Conservation (phyloP, 2,329 filamentous ascomycete genomes). For the Arachnomyces sp. region DNA sequence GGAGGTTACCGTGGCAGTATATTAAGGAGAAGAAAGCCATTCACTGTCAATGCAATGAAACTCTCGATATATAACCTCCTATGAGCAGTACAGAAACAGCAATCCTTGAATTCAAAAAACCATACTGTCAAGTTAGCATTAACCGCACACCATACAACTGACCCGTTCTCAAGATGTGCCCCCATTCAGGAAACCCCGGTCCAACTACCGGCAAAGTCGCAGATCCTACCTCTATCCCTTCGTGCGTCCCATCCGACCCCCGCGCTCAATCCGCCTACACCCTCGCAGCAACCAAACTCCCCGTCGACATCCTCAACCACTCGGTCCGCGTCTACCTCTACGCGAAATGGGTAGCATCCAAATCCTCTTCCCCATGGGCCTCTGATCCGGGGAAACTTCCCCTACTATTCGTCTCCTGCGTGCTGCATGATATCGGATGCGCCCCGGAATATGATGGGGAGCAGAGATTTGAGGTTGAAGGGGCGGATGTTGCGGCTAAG, state of each 20-base stretch:
- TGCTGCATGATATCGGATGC: conserved; percentile 30
- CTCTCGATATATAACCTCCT: no score
- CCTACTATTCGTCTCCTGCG: conserved; percentile 22
- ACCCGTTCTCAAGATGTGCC: no score
- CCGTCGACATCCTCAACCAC: conserved; percentile 19
- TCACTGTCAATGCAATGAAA: no score
- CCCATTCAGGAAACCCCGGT: no score
- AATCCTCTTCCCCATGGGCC: conserved; percentile 11
- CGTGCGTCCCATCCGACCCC: conserved; percentile 1
- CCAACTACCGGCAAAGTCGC: no score
- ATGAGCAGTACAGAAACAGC: no score
- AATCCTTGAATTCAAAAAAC: no score
- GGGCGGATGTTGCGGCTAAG: conserved; percentile 33
- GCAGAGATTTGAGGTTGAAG: conserved; percentile 39
- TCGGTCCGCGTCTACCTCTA: conserved; percentile 19
- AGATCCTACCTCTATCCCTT: neutral
- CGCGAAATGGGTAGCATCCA: conserved; percentile 15
- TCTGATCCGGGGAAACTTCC: conserved; percentile 7
- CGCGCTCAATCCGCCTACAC: conserved; percentile 7
- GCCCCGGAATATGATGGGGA: conserved; percentile 20
- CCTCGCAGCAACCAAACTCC: conserved; percentile 14
- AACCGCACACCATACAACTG: no score
- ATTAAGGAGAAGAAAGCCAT: no score
- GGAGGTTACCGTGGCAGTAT: no score
- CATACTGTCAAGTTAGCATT: no score